These are phyloP conservation scores for Myxozyma lipomycoides DNA, from an alignment of 805 yeast genomes.

Conservation along the genomic window DNA sequence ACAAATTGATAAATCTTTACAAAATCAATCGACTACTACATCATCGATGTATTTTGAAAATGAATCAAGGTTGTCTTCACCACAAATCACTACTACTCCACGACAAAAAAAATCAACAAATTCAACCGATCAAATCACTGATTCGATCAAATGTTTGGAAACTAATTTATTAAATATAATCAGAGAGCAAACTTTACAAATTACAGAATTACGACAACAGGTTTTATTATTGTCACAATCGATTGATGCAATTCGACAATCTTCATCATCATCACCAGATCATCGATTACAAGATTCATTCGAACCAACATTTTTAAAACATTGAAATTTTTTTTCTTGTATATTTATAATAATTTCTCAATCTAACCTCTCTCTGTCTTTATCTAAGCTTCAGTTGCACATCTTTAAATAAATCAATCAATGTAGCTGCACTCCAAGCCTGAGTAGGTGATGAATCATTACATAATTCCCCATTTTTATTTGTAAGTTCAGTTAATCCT, in stretches of 20 bases:
- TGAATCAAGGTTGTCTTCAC: neutral
- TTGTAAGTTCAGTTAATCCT: slow-evolving; percentile 87
- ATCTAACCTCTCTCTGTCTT: too few relatives aligned
- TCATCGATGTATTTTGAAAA: too few relatives aligned
- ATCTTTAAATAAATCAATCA: slow-evolving; percentile 75
- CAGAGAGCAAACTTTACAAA: slow-evolving; percentile 9
- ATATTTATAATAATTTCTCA: too few relatives aligned
- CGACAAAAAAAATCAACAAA: neutral
- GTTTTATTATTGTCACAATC: too few relatives aligned
- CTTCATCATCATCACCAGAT: too few relatives aligned
- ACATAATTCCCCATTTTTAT: slow-evolving; percentile 79
- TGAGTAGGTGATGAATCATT: slow-evolving; percentile 90
- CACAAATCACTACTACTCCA: neutral
- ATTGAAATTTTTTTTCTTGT: too few relatives aligned
- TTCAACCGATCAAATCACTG: neutral
- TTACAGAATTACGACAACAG: slow-evolving; percentile 7
- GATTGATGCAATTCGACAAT: too few relatives aligned
- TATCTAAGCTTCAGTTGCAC: neutral
- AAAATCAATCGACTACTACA: too few relatives aligned
- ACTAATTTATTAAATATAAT: neutral
- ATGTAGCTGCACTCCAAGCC: slow-evolving; percentile 91
- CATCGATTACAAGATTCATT: too few relatives aligned
- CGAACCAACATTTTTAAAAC: too few relatives aligned
- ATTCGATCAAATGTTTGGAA: slow-evolving; percentile 3
- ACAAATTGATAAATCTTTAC: too few relatives aligned